Evolutionary conservation across 345 rosid genomes (phyloP).

Genomic region (Orychophragmus violaceus): DNA sequence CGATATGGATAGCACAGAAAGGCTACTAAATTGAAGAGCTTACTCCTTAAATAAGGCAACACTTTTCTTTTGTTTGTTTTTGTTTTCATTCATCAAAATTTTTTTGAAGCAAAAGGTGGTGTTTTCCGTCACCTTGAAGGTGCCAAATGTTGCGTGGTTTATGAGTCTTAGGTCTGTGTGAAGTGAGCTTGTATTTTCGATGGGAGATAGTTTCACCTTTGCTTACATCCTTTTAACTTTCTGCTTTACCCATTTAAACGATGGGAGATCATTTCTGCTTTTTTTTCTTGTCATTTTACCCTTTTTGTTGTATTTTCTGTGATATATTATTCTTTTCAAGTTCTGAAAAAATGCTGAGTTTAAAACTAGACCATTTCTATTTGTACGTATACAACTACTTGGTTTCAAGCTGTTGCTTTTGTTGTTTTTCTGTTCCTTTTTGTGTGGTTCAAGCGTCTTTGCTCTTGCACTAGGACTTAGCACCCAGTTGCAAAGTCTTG

Average conservation of each 20-base stretch:
- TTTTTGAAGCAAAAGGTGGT: too few relatives aligned
- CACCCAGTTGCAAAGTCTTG: constrained; percentile 29
- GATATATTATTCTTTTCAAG: too few relatives aligned
- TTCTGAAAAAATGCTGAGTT: too few relatives aligned
- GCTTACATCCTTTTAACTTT: not conserved
- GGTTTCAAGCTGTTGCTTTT: not conserved
- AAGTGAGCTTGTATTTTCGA: not conserved
- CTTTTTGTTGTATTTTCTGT: not conserved
- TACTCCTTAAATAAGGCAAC: not conserved
- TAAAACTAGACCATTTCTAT: too few relatives aligned
- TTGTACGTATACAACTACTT: not conserved
- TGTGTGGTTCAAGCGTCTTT: not conserved
- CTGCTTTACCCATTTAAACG: not conserved
- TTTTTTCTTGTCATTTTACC: not conserved
- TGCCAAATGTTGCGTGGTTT: not conserved
- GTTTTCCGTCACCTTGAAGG: not conserved
- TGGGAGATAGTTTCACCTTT: not conserved
- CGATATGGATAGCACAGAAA: not conserved
- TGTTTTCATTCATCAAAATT: too few relatives aligned
- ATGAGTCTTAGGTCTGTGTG: not conserved
- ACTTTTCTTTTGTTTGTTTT: too few relatives aligned
- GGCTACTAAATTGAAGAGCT: not conserved
- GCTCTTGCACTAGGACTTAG: constrained; percentile 11
- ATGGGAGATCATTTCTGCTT: too few relatives aligned
- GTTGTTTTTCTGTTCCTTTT: not conserved